Base-by-base conservation (phyloP, 768 basidiomycete species). In the Auricularia cornea region DNA sequence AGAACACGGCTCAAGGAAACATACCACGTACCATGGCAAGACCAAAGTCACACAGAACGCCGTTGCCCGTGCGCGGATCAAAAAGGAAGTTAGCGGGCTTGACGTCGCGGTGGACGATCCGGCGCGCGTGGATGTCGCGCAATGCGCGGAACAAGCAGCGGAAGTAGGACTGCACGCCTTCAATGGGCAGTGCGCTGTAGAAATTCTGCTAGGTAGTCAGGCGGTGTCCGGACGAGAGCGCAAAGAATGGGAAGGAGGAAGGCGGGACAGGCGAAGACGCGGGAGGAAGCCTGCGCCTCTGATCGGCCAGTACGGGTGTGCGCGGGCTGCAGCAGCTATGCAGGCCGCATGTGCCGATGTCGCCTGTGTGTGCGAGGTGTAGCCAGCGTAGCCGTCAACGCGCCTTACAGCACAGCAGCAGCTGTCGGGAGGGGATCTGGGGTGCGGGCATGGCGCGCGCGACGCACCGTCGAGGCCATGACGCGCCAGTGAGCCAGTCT, bases 11-110 rank as follows among this genome's bases (percentile, higher is more conserved):
- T 61, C 14, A 44, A 23, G 41, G 29, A 41, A 63, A 12, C 76
- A 89, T 68, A 74, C 95, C 94, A 69, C 92, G 93, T 14, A 38
- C 35, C 35, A 38, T 38, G 10, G 97, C 97, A 3, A 99, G 81
- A 23, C 97, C 97, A 71, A 98, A 97, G 74, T 98, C 97, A 67
- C 92, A 93, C 8, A 99, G 77, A 0, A 89, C 90, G 28, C 97
- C 97, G 14, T 86, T 79, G 11, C 89, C 89, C 6, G 87, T 89
- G 40, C 81, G 83, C 40, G 92, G 88, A 73, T 98, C 92, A 72
- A 89, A 98, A 38, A 98, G 81, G 73, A 98, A 98, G 73, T 98
- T 98, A 64, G 95, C 96, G 26, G 96, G 95, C 72, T 98, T 98
- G 69, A 98, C 92, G 74, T 98, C 96, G 54, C 96, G 91, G 73